Percentiles rank a stretch among this genome's conserved stretches.
phyloP scores from a whole-genome alignment of 345 rosid genomes.

The Microcos paniculata region DNA sequence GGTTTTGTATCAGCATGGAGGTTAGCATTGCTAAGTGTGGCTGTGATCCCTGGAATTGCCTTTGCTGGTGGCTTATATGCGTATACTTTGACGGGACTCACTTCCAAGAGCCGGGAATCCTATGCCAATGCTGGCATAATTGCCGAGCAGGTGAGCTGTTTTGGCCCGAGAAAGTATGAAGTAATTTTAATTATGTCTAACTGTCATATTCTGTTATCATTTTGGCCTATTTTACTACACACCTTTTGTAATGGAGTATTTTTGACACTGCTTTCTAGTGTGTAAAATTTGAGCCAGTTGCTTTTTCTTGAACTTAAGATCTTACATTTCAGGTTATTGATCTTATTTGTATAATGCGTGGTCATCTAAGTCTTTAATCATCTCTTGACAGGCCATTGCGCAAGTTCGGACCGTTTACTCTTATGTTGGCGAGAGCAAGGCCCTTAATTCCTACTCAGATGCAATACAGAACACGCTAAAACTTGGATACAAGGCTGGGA shows the following conservation, averaged over 20 bases:
- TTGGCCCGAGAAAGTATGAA: neutral
- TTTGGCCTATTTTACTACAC: neutral
- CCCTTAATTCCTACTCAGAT: slow-evolving; percentile 82
- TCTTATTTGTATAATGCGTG: neutral
- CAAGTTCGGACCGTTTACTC: slow-evolving; percentile 98
- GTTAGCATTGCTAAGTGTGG: slow-evolving; percentile 89
- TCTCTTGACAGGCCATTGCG: slow-evolving; percentile 70
- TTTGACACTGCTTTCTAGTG: neutral
- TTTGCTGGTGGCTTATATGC: slow-evolving; percentile 99
- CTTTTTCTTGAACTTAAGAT: neutral
- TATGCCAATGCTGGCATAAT: slow-evolving; percentile 94
- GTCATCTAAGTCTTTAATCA: neutral
- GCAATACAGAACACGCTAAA: slow-evolving; percentile 92
- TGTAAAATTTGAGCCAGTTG: neutral
- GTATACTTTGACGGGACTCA: slow-evolving; percentile 93
- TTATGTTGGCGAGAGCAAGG: slow-evolving; percentile 96
- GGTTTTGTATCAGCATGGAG: slow-evolving; percentile 99
- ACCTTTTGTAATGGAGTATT: neutral
- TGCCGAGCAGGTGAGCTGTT: slow-evolving; percentile 85
- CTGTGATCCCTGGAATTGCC: slow-evolving; percentile 98
- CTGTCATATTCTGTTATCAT: neutral
- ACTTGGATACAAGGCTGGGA: slow-evolving; percentile 98
- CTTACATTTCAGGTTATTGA: neutral
- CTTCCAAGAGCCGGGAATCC: slow-evolving; percentile 97
- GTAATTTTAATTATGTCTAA: neutral